phyloP scores from a whole-genome alignment of 2,329 filamentous ascomycete genomes.

The Dactylonectria estremocensis region DNA sequence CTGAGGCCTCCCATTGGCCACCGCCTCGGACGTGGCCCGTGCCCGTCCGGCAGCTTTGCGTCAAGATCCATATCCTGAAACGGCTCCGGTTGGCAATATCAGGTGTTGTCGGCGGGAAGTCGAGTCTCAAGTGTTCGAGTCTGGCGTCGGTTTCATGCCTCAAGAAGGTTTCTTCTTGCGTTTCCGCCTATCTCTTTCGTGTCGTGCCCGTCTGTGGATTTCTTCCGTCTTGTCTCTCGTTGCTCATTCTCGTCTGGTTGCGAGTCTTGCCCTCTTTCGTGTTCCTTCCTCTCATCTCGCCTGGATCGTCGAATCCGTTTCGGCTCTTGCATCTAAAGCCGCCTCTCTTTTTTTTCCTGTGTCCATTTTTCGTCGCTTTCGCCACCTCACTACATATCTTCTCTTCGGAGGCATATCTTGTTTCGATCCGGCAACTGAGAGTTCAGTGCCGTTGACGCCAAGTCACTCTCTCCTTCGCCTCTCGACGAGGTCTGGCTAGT shows the following conservation, averaged over 20 bases:
- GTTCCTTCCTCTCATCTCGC: neutral
- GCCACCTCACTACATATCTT: neutral
- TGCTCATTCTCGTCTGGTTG: slow-evolving; percentile 23
- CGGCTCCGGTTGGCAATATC: slow-evolving; percentile 45
- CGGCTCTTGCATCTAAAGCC: slow-evolving; percentile 3
- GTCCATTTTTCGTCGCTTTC: neutral
- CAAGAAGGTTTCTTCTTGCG: slow-evolving; percentile 31
- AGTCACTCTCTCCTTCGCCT: slow-evolving; percentile 37
- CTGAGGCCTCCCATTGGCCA: slow-evolving; percentile 44
- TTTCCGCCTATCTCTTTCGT: slow-evolving; percentile 26
- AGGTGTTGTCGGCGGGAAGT: slow-evolving; percentile 47
- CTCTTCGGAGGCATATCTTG: neutral
- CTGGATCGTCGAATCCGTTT: slow-evolving; percentile 13
- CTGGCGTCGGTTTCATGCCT: slow-evolving; percentile 43
- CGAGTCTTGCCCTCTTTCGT: slow-evolving; percentile 23
- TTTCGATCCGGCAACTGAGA: slow-evolving; percentile 15
- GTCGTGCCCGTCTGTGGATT: slow-evolving; percentile 10
- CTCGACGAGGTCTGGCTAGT: slow-evolving; percentile 42
- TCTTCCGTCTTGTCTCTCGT: neutral
- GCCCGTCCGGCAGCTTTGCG: slow-evolving; percentile 39
- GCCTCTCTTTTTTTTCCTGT: slow-evolving; percentile 12
- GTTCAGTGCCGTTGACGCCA: slow-evolving; percentile 35
- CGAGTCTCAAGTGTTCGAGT: slow-evolving; percentile 32
- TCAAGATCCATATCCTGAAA: slow-evolving; percentile 49
- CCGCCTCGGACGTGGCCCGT: slow-evolving; percentile 35